A percentile compares a stretch with the other conserved stretches of the same genome.
Conservation (phyloP, 1,284 basidiomycete species). For the Ustilago xerochloae region DNA sequence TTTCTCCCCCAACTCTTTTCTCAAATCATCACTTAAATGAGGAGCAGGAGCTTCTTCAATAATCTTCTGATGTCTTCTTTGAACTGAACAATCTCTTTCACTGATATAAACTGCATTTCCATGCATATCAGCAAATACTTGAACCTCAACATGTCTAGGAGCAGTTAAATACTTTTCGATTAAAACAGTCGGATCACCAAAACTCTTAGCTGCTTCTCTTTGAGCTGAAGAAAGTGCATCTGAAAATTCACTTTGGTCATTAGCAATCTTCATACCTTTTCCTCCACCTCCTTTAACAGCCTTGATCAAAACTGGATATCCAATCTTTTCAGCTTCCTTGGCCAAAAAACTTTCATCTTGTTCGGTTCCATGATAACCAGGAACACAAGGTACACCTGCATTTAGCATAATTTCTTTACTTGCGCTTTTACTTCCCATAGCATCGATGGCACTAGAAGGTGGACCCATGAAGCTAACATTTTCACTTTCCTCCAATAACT, state of each 20-base stretch:
- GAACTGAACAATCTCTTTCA: conserved; percentile 94
- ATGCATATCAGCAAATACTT: conserved; percentile 73
- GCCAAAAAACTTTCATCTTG: conserved; percentile 78
- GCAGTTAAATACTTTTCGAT: conserved; percentile 63
- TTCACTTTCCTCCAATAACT: conserved; percentile 32
- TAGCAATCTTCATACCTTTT: conserved; percentile 70
- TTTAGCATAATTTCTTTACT: conserved; percentile 86
- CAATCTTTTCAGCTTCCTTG: conserved; percentile 73
- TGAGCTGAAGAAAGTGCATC: conserved; percentile 85
- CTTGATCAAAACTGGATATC: conserved; percentile 69
- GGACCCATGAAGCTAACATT: conserved; percentile 68
- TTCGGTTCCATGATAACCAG: conserved; percentile 84
- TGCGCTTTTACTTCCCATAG: conserved; percentile 82
- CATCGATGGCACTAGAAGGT: conserved; percentile 69
- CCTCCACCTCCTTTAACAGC: conserved; percentile 69
- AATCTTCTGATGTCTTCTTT: conserved; percentile 92
- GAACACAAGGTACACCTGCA: conserved; percentile 91
- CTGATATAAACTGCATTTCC: conserved; percentile 83
- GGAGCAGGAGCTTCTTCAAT: conserved; percentile 96
- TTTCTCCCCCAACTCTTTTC: conserved; percentile 83
- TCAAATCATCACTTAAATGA: conserved; percentile 79
- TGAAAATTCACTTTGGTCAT: conserved; percentile 75
- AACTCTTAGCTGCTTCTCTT: conserved; percentile 73
- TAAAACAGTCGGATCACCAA: conserved; percentile 72
- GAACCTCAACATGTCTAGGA: conserved; percentile 76